Evolutionary conservation across 352 stramenopile species (phyloP), one percentile per base, ranked within the genome.

Genomic region (Pelagophyceae sp.): DNA sequence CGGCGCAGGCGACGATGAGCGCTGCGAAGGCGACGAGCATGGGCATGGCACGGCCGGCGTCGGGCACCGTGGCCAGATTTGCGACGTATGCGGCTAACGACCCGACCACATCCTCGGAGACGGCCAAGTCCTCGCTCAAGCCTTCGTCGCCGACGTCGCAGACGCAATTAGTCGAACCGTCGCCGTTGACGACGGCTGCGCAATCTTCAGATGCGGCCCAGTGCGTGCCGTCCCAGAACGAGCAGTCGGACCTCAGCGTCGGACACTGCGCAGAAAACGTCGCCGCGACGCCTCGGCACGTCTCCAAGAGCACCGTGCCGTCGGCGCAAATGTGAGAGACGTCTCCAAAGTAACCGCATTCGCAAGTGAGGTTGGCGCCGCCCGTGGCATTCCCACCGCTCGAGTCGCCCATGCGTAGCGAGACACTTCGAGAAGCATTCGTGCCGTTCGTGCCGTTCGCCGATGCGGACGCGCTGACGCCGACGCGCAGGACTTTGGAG

Each of bases 311-410:
- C 19, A 71, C 29, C 29, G 31, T 38, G 11, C 19, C 61, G 29
- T 38, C 61, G 19, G 17, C 1, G 61, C 61, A 71, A 1, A 27
- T 2, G 31, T 29, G 38, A 31, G 31, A 40, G n/a, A 25, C 29
- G 19, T 35, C 38, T 2, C 29, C 61, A 2, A 27, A 3, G 31
- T 29, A 37, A 31, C 33, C 61, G 61, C 61, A 71, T 27, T 17
- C 61, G 61, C 61, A 71, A 27, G 61, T 71, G n/a, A 71, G 31
- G 61, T 71, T 71, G n/a, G 61, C 61, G 54, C 54, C 54, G 15
- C 20, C 25, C 54, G 29, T 31, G n/a, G n/a, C n/a, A n/a, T n/a
- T n/a, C n/a, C n/a, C n/a, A n/a, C n/a, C n/a, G n/a, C n/a, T n/a
- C n/a, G n/a, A n/a, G n/a, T n/a, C n/a, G n/a, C n/a, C n/a, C n/a